These are phyloP conservation scores for Acanthochlamys bracteata DNA, from an alignment of 106 monocot species.

Conservation along the genomic window DNA sequence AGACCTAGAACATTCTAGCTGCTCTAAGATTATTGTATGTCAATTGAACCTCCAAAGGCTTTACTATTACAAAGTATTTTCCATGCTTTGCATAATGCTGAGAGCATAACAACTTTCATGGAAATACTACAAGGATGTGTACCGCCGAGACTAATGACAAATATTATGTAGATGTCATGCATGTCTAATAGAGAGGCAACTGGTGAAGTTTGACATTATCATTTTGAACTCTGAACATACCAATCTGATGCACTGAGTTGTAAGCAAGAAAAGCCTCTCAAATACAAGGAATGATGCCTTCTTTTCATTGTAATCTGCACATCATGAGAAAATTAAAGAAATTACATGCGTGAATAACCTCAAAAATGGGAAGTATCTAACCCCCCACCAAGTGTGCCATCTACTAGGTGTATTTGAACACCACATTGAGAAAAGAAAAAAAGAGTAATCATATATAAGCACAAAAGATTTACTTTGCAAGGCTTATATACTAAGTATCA, in stretches of 20 bases:
- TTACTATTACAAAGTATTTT: no score
- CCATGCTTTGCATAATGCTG: no score
- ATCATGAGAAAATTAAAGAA: not conserved
- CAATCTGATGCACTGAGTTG: slow-evolving; percentile 80
- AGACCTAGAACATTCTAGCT: no score
- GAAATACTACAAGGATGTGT: no score
- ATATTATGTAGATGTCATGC: no score
- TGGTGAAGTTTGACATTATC: not conserved
- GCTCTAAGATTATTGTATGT: no score
- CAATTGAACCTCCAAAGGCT: no score
- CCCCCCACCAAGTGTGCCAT: slow-evolving; percentile 68
- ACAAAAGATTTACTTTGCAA: not conserved
- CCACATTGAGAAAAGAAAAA: slow-evolving; percentile 46
- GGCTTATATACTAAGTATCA: no score
- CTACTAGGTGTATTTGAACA: slow-evolving; percentile 84
- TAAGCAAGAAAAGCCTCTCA: slow-evolving; percentile 81
- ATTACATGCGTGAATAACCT: not conserved
- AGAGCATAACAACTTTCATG: no score
- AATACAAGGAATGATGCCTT: slow-evolving; percentile 61
- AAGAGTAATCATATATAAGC: not conserved
- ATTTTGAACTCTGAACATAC: slow-evolving; percentile 8
- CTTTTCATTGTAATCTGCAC: slow-evolving; percentile 78
- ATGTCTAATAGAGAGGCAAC: no score
- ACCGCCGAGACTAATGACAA: no score
- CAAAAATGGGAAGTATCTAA: no score